phyloP scores from a whole-genome alignment of 2,329 filamentous ascomycete genomes.

The Phyllosticta capitalensis region DNA sequence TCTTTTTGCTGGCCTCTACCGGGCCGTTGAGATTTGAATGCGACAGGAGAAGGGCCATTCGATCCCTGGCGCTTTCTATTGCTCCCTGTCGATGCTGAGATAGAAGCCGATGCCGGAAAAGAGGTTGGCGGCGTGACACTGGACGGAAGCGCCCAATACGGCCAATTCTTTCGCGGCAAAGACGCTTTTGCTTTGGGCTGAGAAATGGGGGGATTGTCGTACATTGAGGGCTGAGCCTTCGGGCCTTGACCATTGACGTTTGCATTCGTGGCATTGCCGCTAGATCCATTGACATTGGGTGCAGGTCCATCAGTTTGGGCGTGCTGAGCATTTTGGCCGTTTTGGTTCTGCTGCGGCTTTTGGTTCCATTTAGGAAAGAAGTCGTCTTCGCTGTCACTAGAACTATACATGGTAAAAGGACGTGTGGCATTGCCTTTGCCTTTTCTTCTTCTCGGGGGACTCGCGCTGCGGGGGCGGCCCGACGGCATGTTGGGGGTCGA shows the following conservation, averaged over 20 bases:
- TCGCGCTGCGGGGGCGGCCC: slow-evolving; percentile 9
- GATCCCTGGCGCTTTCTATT: slow-evolving; percentile 2
- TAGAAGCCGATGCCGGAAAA: background rate
- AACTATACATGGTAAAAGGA: slow-evolving; percentile 11
- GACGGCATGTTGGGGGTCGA: background rate
- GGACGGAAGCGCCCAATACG: slow-evolving; percentile 14
- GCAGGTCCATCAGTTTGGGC: background rate
- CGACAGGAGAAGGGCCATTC: background rate
- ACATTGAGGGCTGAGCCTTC: slow-evolving; percentile 10
- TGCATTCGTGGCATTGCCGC: background rate
- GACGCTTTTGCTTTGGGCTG: background rate
- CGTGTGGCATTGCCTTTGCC: slow-evolving; percentile 10
- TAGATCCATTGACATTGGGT: background rate
- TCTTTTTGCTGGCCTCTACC: background rate
- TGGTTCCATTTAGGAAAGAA: background rate
- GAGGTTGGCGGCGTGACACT: slow-evolving; percentile 7
- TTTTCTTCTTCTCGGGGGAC: slow-evolving; percentile 4
- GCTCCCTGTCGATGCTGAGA: background rate
- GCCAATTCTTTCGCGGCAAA: background rate
- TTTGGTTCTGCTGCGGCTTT: background rate
- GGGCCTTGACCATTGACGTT: background rate
- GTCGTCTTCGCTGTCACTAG: slow-evolving; percentile 6
- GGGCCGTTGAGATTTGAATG: background rate
- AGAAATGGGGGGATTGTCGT: slow-evolving; percentile 4
- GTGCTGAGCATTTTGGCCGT: background rate